These are phyloP conservation scores for Ophiostoma sp. DNA, from an alignment of 2,329 filamentous ascomycete species.

Conservation along the genomic window DNA sequence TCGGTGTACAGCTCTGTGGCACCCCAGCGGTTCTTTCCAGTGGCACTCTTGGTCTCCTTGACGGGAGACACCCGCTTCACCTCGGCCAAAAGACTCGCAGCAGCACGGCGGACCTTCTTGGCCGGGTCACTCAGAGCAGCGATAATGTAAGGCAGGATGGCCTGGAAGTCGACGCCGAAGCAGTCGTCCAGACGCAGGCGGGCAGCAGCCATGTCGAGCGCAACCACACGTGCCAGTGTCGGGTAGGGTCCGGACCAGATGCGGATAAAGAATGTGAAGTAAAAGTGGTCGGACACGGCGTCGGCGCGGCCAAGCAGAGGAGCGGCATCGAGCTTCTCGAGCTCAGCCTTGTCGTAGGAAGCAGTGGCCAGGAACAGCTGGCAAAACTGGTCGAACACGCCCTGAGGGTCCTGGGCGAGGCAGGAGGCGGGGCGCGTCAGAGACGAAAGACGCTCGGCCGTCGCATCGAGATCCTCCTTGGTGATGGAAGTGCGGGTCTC, in stretches of 20 bases:
- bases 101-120: conserved; percentile 72
- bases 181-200: conserved; percentile 55
- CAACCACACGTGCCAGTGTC: conserved; percentile 65
- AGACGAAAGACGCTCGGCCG: conserved; percentile 43
- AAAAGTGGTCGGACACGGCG: conserved; percentile 63
- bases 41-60: conserved; percentile 31
- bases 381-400: conserved; percentile 59
- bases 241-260: conserved; percentile 74
- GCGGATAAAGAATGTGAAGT: conserved; percentile 72
- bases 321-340: conserved; percentile 54
- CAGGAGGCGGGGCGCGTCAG: conserved; percentile 45
- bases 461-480: conserved; percentile 41
- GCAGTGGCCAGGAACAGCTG: conserved; percentile 56
- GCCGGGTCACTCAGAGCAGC: conserved; percentile 73
- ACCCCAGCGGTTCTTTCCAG: conserved; percentile 51
- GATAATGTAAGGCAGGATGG: conserved; percentile 78
- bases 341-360: conserved; percentile 46
- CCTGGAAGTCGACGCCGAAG: conserved; percentile 67
- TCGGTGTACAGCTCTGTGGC: conserved; percentile 65
- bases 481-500: conserved; percentile 29
- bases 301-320: conserved; percentile 55
- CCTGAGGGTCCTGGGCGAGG: conserved; percentile 51
- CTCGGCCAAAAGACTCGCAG: conserved; percentile 64
- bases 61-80: conserved; percentile 51
- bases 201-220: conserved; percentile 64